Base-by-base conservation (phyloP, 192 early-diverging fungal species). In the Coemansia sp. region DNA sequence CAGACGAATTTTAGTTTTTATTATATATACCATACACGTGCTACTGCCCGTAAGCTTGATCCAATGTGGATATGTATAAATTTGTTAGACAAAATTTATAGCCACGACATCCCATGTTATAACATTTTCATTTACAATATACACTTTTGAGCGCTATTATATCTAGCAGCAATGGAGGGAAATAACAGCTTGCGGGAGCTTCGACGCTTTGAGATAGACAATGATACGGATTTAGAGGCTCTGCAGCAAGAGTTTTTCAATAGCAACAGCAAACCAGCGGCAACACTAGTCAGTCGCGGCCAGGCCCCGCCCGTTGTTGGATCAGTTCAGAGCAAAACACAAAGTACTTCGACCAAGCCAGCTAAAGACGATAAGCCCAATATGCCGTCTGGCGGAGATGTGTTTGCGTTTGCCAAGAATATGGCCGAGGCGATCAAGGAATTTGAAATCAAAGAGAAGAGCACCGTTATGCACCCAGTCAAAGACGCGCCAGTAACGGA, bases 231-330 rank as follows among this genome's bases (percentile, higher is more conserved):
- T 37, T 61, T 82, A 25, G 70, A 76, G 49, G 47, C 60, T 19
- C 66, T 76, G 59, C 76, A 83, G 47, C 59, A 49, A 8, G 71
- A 79, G 12, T 83, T 83, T 66, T 50, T 83, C 2, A 61, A 48
- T 9, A 62, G 63, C 35, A 65, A 60, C 14, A 55, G 53, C 56
- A 69, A 70, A 32, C 81, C 81, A 3, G 75, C 81, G 2, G 81
- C 81, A 24, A 66, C 60, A 45, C 69, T 78, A 1, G 55, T 83
- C 15, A 65, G 70, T 5, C 60, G 19, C 4, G 38, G 15, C 29
- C 47, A 66, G 35, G 64, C 60, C 23, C 78, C 70, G 23, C 29
- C 43, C 1, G 57, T 56, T 24, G 63, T 57, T 22, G 38, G n/a
- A 6, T 35, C 52, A 41, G 5, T 4, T 21, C 38, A 15, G 5